Percentiles rank a stretch among this genome's conserved stretches.
phyloP scores from a whole-genome alignment of 257 asterid genomes.

The Solanum habrochaites region DNA sequence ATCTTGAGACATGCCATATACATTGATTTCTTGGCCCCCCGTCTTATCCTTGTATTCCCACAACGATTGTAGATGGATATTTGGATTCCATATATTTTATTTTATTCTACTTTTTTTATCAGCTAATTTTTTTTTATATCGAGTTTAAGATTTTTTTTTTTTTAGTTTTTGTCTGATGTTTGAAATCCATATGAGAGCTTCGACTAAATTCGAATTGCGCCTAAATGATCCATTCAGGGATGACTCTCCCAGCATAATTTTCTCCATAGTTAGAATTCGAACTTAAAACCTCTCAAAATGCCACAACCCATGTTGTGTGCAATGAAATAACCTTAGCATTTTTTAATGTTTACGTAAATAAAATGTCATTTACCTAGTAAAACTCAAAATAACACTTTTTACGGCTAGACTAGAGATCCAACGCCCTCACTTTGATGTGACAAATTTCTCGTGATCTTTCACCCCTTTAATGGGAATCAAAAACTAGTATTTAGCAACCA shows the following conservation, averaged over 20 bases:
- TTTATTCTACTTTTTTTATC: too few species aligned
- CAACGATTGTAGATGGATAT: too few species aligned
- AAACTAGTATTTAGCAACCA: neutral
- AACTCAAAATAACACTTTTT: neutral
- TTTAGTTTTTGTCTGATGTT: accelerated
- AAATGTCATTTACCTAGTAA: neutral
- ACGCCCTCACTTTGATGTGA: neutral
- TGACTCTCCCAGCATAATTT: too few species aligned
- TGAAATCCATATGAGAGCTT: accelerated
- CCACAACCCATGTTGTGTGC: too few species aligned
- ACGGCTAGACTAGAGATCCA: neutral
- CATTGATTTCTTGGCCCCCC: neutral
- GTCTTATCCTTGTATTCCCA: neutral
- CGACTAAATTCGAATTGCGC: accelerated
- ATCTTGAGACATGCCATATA: neutral
- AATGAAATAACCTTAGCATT: too few species aligned
- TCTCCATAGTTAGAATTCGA: accelerated
- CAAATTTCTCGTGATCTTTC: neutral
- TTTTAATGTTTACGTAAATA: neutral
- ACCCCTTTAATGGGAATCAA: neutral
- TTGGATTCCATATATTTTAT: too few species aligned
- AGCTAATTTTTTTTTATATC: too few species aligned
- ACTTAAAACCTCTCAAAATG: too few species aligned
- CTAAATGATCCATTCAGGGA: accelerated
- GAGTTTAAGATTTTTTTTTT: accelerated